Base-by-base conservation (phyloP, 2,329 filamentous ascomycete species). In the Boeremia exigua region DNA sequence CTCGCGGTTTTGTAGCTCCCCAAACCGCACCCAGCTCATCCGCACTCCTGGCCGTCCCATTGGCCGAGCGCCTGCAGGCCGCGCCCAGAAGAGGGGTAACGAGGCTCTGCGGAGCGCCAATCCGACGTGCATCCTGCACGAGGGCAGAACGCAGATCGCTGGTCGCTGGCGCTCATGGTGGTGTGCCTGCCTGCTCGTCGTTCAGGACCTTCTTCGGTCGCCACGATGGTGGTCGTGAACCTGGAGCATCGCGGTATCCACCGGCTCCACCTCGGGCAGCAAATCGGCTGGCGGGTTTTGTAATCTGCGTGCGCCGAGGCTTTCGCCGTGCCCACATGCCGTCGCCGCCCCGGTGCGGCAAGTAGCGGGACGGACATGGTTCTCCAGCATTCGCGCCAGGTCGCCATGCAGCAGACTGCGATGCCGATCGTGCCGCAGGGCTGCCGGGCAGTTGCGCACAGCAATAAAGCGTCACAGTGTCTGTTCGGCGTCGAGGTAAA, bases 1-100 rank as follows among this genome's bases (percentile, higher is more conserved):
- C 38, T 48, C n/a, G 27, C 44, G 25, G 39, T 47, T 51, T 49
- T 49, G 54, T 56, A 57, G 54, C 54, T 53, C 40, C 25, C 33
- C 29, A 29, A 12, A n/a, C 28, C 44, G 29, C 43, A 34, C 36
- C 29, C 43, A 11, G 29, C 27, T 48, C 34, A 40, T 33, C 44
- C 54, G 48, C 44, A 36, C 39, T 57, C 54, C 54, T 40, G 28
- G 39, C 44, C 29, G 10, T 46, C 44, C 32, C 17, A 57, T 57
- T 53, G 54, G 54, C 39, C 25, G 4, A 27, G 19, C 12, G 48
- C 8, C n/a, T 29, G 19, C n/a, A 48, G 37, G 48, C 53, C 48
- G 27, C 39, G 44, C 10, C 54, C 23, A 34, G 39, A 28, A 37
- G 54, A 57, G 48, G 54, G 54, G 48, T 46, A 57, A 45, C 36